phyloP scores from a whole-genome alignment of 768 basidiomycete species.

The Mrakia blollopis region DNA sequence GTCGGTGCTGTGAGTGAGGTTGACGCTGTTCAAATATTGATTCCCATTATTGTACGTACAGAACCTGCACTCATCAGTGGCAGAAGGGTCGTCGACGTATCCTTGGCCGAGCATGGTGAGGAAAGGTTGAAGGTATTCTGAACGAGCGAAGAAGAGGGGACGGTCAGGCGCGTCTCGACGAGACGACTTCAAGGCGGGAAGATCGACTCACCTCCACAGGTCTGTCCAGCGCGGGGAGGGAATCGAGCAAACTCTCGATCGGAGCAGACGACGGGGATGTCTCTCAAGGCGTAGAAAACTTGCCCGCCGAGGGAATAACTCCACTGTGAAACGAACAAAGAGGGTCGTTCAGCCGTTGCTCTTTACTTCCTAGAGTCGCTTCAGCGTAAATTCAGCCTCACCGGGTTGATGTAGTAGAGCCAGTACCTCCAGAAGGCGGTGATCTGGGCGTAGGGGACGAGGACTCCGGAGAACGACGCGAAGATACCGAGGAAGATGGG shows the following conservation, averaged over 20 bases:
- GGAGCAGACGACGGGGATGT: constrained; percentile 40
- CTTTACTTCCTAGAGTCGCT: no score
- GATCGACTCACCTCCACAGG: constrained; percentile 48
- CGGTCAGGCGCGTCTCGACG: no score
- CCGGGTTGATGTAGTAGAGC: constrained; percentile 37
- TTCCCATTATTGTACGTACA: constrained; percentile 46
- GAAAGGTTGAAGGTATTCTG: constrained; percentile 63
- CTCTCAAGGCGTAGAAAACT: constrained; percentile 38
- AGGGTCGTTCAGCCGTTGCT: no score
- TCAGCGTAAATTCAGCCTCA: no score
- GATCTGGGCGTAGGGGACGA: constrained; percentile 31
- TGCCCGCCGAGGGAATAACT: no score
- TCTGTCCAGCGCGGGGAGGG: constrained; percentile 66
- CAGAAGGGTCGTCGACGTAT: constrained; percentile 65
- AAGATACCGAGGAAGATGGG: constrained; percentile 34
- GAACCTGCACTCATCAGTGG: constrained; percentile 61
- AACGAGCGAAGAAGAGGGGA: constrained; percentile 1
- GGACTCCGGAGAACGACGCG: constrained; percentile 33
- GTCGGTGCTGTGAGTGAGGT: not conserved
- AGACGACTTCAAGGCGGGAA: no score
- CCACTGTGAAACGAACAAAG: no score
- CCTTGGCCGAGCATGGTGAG: constrained; percentile 56
- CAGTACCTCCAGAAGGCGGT: constrained; percentile 34
- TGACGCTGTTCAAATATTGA: not conserved
- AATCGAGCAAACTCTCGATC: constrained; percentile 48